Evolutionary conservation across 176 grass and related monocot species (phyloP).

Genomic region (barley (Hordeum vulgare)): DNA sequence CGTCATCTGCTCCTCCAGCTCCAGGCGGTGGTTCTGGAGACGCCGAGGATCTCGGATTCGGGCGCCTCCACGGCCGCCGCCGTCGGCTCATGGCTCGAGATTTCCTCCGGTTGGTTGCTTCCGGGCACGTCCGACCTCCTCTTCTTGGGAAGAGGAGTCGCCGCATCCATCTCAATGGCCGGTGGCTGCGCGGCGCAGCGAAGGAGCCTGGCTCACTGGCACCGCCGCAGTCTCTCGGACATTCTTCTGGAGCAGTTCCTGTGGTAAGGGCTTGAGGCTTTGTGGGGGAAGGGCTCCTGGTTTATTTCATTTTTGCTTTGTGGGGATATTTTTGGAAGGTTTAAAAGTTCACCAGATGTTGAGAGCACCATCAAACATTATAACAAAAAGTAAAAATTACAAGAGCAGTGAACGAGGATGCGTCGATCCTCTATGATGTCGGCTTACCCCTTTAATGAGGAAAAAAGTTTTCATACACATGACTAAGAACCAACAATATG

Average conservation of each 20-base stretch:
- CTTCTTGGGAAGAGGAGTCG: not conserved
- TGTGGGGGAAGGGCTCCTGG: no score
- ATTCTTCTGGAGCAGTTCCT: not conserved
- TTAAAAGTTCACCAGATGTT: no score
- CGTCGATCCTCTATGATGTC: no score
- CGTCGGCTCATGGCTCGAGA: not conserved
- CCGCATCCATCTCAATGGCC: not conserved
- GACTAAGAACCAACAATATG: no score
- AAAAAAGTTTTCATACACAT: no score
- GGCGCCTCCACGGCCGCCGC: not conserved
- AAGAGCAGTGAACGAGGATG: no score
- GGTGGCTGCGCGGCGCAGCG: not conserved
- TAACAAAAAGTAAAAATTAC: no score
- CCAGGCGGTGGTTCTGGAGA: not conserved
- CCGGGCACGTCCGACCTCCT: not conserved
- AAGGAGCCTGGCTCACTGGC: not conserved
- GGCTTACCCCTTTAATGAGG: no score
- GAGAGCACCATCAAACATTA: no score
- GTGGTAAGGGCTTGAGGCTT: not conserved
- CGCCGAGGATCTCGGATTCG: not conserved
- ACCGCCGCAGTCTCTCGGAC: not conserved
- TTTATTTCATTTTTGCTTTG: no score
- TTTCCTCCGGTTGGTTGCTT: not conserved
- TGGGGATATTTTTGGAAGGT: no score
- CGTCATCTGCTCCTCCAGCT: not conserved